phyloP scores from a whole-genome alignment of 305 asterid genomes.

The Ruellia speciosa region DNA sequence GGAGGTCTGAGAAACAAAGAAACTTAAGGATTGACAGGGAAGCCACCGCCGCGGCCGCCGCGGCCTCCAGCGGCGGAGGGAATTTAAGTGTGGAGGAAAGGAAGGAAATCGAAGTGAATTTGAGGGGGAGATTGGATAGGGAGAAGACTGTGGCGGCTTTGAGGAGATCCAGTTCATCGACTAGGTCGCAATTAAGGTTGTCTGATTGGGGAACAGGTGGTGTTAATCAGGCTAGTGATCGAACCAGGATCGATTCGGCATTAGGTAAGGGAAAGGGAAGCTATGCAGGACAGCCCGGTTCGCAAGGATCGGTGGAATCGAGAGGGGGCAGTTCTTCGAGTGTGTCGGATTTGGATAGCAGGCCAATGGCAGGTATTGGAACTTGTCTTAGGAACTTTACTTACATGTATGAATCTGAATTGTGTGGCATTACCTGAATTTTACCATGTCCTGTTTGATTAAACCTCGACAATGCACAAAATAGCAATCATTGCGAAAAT shows the following conservation, averaged over 20 bases:
- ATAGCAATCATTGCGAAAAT: no score
- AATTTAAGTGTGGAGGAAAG: constrained; percentile 39
- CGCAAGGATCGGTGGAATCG: constrained; percentile 10
- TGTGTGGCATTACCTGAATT: not conserved
- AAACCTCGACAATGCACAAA: not conserved
- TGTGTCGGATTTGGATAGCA: constrained; percentile 1
- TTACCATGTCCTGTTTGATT: not conserved
- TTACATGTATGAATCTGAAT: not conserved
- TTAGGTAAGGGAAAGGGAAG: not conserved
- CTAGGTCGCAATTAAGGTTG: not conserved
- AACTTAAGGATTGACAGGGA: constrained; percentile 37
- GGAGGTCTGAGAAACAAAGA: constrained; percentile 82
- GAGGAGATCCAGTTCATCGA: not conserved
- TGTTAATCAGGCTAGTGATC: not conserved
- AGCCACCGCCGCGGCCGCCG: constrained; percentile 20
- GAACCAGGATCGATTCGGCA: not conserved
- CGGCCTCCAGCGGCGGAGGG: constrained; percentile 24
- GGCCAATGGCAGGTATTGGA: not conserved
- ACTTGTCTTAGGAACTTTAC: no score
- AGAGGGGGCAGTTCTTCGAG: constrained; percentile 11
- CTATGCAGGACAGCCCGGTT: not conserved
- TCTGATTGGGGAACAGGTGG: not conserved
- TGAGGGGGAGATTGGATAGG: constrained; percentile 45
- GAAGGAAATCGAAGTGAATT: constrained; percentile 47
- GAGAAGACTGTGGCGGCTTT: constrained; percentile 13